Evolutionary conservation across 305 asterid species (phyloP).

Genomic region (Solanum aculeatissimum): DNA sequence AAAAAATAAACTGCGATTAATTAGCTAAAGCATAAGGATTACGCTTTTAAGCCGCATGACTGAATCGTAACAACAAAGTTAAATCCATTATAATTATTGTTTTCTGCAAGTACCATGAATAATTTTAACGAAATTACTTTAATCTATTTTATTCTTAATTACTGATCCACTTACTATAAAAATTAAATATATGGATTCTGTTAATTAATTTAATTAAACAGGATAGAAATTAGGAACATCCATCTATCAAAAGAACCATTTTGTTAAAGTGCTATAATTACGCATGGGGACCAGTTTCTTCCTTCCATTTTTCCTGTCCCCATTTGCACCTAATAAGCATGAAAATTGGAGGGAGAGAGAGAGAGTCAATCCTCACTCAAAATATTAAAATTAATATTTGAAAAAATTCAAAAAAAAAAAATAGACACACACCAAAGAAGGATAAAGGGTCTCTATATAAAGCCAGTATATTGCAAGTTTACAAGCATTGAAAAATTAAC

Average conservation of each 20-base stretch:
- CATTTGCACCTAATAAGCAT: conserved; percentile 30
- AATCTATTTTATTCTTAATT: not conserved
- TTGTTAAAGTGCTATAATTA: conserved; percentile 4
- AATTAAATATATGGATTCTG: not conserved
- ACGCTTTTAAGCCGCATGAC: not conserved
- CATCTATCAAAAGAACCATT: not conserved
- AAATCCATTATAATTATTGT: not conserved
- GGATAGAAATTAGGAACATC: not conserved
- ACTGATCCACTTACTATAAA: not conserved
- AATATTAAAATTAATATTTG: not conserved
- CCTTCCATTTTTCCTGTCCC: conserved; percentile 13
- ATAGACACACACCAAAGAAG: not conserved
- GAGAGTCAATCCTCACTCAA: not conserved
- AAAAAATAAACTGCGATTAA: not conserved
- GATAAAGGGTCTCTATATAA: conserved; percentile 27
- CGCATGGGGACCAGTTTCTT: conserved; percentile 19
- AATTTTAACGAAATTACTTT: not conserved
- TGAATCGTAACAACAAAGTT: not conserved
- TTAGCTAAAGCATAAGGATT: not conserved
- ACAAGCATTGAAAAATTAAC: not conserved
- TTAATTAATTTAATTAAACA: not conserved
- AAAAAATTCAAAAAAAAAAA: not conserved
- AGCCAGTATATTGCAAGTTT: conserved; percentile 9
- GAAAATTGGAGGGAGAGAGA: conserved; percentile 3
- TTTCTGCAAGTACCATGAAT: not conserved